Base-by-base conservation (phyloP, 1,139 yeast species). In the Suhomyces atakaporum region DNA sequence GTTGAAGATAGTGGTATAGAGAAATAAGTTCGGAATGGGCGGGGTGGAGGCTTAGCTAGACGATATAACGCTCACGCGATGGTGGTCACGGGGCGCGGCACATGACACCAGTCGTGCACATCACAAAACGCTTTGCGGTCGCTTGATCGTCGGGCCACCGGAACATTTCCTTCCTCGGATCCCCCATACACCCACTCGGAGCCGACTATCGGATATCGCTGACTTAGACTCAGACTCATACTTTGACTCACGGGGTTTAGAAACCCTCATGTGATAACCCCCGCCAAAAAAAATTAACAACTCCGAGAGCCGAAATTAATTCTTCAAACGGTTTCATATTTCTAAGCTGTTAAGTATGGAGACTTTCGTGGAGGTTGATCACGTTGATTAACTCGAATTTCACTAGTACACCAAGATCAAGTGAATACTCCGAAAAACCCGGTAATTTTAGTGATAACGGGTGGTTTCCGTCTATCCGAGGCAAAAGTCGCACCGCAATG, bases 131-230 rank as follows among this genome's bases (percentile, higher is more conserved):
- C n/a, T n/a, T n/a, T n/a, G n/a, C n/a, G n/a, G n/a, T n/a, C n/a
- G n/a, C n/a, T n/a, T n/a, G n/a, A n/a, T n/a, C n/a, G n/a, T n/a
- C n/a, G n/a, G n/a, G n/a, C n/a, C n/a, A n/a, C n/a, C n/a, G n/a
- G n/a, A n/a, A n/a, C n/a, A n/a, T n/a, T n/a, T n/a, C n/a, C n/a
- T n/a, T 30, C 33, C 36, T 31, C 36, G 42, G 39, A 25, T 24
- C 15, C 18, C 12, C 16, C 12, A 20, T 12, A n/a, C n/a, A 13
- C 13, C 26, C 14, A 4, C 14, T 26, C 41, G 41, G 41, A 11
- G 35, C 41, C 41, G 41, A 33, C 14, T 5, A 2, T 33, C 37
- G 41, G 25, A n/a, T 5, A 2, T 33, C 37, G 41, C 23, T 15
- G 3, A 7, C 15, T 23, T 13, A 20, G 20, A 27, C 29, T 27